Evolutionary conservation across 1,284 basidiomycete genomes (phyloP).

Genomic region (Ustilago shanxiensis): DNA sequence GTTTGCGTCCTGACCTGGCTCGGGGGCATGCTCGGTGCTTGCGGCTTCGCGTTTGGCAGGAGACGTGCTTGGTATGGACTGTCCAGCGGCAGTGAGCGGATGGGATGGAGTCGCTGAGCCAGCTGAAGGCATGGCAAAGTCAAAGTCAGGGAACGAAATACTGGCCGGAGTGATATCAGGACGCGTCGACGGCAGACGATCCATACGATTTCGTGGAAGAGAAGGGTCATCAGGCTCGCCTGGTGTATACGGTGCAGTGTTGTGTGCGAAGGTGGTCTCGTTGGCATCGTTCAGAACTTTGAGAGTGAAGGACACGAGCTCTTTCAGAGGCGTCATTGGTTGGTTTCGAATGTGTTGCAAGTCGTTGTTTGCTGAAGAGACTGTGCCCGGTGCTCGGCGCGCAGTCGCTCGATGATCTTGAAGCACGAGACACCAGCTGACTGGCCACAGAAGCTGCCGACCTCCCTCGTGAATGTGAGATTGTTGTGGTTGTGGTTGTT

Average conservation of each 20-base stretch:
- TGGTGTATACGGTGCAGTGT: slow-evolving; percentile 23
- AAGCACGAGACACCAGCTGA: slow-evolving; percentile 29
- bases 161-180: slow-evolving; percentile 37
- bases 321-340: slow-evolving; percentile 45
- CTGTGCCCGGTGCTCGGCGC: not conserved
- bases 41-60: slow-evolving; percentile 23
- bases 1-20: slow-evolving; percentile 1
- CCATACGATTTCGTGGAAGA: slow-evolving; percentile 17
- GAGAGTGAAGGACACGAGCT: slow-evolving; percentile 46
- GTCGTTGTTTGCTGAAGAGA: not conserved
- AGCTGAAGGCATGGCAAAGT: slow-evolving; percentile 33
- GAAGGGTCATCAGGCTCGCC: slow-evolving; percentile 32
- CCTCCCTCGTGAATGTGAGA: not conserved
- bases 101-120: slow-evolving; percentile 24
- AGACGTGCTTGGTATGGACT: slow-evolving; percentile 19
- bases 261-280: slow-evolving; percentile 21
- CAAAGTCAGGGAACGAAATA: slow-evolving; percentile 34
- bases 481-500: not conserved
- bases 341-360: slow-evolving; percentile 27
- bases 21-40: slow-evolving; percentile 7
- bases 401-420: not conserved
- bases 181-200: slow-evolving; percentile 14
- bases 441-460: slow-evolving; percentile 33
- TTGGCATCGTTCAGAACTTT: slow-evolving; percentile 46
- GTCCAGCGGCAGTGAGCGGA: slow-evolving; percentile 11